These are phyloP conservation scores for Amyloporia xantha DNA, from an alignment of 768 basidiomycete genomes.

Conservation along the genomic window DNA sequence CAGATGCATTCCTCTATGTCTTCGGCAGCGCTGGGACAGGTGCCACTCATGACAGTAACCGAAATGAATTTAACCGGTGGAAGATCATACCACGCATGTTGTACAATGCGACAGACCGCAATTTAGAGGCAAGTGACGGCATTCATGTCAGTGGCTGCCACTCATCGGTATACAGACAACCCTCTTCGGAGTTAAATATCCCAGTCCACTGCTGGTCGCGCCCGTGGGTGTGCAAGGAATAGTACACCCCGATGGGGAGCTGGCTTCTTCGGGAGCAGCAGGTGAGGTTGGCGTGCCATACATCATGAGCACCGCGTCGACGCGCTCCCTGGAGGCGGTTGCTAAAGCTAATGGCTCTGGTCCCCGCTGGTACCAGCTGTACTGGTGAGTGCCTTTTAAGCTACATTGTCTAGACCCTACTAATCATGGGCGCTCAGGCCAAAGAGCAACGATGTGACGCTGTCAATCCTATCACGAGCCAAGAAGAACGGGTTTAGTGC, in stretches of 20 bases:
- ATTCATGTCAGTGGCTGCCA: background rate
- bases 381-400: conserved; percentile 46
- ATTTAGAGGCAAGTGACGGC: conserved; percentile 45
- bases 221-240: conserved; percentile 79
- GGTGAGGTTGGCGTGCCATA: conserved; percentile 56
- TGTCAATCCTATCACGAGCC: conserved; percentile 60
- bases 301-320: conserved; percentile 71
- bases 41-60: conserved; percentile 63
- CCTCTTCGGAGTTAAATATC: conserved; percentile 59
- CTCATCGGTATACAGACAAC: conserved; percentile 41
- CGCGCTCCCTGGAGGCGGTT: conserved; percentile 71
- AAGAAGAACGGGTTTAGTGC: conserved; percentile 61
- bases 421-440: conserved; percentile 43
- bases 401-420: background rate
- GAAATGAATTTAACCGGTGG: conserved; percentile 55
- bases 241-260: conserved; percentile 63
- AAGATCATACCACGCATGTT: conserved; percentile 81
- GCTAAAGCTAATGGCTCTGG: conserved; percentile 64
- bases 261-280: conserved; percentile 63
- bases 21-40: conserved; percentile 70
- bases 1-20: conserved; percentile 69
- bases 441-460: conserved; percentile 45
- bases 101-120: conserved; percentile 48
- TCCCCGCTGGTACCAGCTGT: conserved; percentile 75
- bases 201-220: conserved; percentile 58